These are phyloP conservation scores for Plantago rigida DNA, from an alignment of 305 asterid genomes.

Conservation along the genomic window DNA sequence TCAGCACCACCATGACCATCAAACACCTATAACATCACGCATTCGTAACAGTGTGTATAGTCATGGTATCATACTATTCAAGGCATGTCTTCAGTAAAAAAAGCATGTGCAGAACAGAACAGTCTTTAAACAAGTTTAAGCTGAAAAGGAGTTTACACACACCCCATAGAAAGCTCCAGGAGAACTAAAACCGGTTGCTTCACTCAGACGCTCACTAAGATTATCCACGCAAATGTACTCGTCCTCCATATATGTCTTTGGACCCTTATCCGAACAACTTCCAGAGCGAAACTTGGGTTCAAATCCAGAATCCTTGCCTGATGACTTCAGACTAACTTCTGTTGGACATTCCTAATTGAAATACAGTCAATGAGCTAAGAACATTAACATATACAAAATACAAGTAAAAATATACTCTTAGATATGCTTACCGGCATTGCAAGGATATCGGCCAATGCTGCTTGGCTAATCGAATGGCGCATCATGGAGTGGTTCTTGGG, in stretches of 20 bases:
- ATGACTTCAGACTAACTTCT: constrained; percentile 35
- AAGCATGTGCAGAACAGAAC: no score
- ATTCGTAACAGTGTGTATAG: no score
- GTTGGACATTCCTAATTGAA: constrained; percentile 39
- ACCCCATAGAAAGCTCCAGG: constrained; percentile 95
- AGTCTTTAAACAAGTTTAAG: constrained; percentile 2
- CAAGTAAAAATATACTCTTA: background rate
- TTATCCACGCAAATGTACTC: constrained; percentile 70
- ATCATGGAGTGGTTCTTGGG: constrained; percentile 46
- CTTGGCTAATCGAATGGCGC: constrained; percentile 85
- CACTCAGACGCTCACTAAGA: constrained; percentile 54
- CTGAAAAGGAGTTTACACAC: constrained; percentile 26
- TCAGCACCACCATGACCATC: constrained; percentile 93
- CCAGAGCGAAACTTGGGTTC: constrained; percentile 72
- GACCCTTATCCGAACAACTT: constrained; percentile 85
- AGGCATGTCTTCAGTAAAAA: no score
- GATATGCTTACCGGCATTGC: constrained; percentile 41
- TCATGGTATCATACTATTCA: no score
- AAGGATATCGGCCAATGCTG: constrained; percentile 47
- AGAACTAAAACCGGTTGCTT: constrained; percentile 35
- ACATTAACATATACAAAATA: background rate
- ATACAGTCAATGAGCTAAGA: constrained; percentile 16
- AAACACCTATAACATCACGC: constrained; percentile 50
- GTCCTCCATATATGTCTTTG: constrained; percentile 89
- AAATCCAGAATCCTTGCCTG: constrained; percentile 49